These are phyloP conservation scores for Metschnikowia cubensis DNA, from an alignment of 805 yeast species.

Conservation along the genomic window DNA sequence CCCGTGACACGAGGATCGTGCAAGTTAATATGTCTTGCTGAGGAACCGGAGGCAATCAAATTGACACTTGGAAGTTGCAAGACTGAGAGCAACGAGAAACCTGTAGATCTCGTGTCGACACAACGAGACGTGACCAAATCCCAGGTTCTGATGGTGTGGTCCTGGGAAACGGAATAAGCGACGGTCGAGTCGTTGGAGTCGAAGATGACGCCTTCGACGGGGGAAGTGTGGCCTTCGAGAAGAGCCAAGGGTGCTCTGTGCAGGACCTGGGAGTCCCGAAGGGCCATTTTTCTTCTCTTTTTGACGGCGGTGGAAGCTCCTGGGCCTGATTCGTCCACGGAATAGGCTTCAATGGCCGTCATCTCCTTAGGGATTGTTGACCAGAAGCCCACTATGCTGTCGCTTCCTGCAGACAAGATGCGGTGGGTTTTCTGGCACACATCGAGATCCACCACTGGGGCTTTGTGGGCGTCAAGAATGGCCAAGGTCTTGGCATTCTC, in stretches of 20 bases:
- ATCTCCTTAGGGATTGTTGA: slow-evolving; percentile 81
- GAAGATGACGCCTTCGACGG: slow-evolving; percentile 82
- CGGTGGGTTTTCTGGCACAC: slow-evolving; percentile 51
- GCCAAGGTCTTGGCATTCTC: slow-evolving; percentile 77
- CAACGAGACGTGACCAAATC: slow-evolving; percentile 83
- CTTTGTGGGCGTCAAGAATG: slow-evolving; percentile 84
- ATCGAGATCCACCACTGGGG: slow-evolving; percentile 75
- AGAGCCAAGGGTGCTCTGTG: slow-evolving; percentile 79
- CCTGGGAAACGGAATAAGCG: slow-evolving; percentile 92
- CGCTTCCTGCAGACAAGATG: slow-evolving; percentile 82
- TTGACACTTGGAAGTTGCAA: slow-evolving; percentile 63
- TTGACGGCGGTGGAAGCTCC: slow-evolving; percentile 70
- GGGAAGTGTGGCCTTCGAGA: slow-evolving; percentile 76
- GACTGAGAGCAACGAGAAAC: slow-evolving; percentile 76
- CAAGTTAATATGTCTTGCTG: slow-evolving; percentile 93
- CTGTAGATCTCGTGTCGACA: slow-evolving; percentile 84
- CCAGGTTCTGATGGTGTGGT: slow-evolving; percentile 95
- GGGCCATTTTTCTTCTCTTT: slow-evolving; percentile 80
- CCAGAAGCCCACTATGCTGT: slow-evolving; percentile 81
- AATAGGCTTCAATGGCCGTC: slow-evolving; percentile 40
- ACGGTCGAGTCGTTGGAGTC: slow-evolving; percentile 72
- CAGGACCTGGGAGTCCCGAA: slow-evolving; percentile 69
- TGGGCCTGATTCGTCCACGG: slow-evolving; percentile 16
- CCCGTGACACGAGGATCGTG: slow-evolving; percentile 83
- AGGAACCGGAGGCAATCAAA: slow-evolving; percentile 86